Evolutionary conservation across 371 early-diverging fungal genomes (phyloP).

Genomic region (Mucor mucedo): DNA sequence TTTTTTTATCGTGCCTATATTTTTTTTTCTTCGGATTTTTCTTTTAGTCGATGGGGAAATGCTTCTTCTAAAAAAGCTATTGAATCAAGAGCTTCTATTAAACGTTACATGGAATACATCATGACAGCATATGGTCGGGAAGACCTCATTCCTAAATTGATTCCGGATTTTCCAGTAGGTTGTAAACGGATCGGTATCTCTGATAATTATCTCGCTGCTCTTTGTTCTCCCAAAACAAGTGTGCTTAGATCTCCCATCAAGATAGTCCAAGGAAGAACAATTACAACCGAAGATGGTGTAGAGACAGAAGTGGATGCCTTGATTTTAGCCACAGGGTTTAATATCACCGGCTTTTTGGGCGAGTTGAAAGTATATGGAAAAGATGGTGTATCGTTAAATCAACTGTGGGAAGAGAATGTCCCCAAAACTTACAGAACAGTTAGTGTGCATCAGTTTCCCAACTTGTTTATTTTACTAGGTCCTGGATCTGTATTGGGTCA

Average conservation of each 20-base stretch:
- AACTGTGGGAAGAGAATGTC: slow-evolving; percentile 21
- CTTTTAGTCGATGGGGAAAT: slow-evolving; percentile 2
- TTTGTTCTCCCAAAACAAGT: slow-evolving; percentile 50
- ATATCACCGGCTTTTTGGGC: slow-evolving; percentile 43
- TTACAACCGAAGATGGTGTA: slow-evolving; percentile 45
- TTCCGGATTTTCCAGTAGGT: slow-evolving; percentile 55
- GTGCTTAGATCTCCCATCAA: slow-evolving; percentile 49
- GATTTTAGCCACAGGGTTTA: slow-evolving; percentile 68
- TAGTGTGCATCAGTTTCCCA: slow-evolving; percentile 42
- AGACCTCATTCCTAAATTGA: slow-evolving; percentile 42
- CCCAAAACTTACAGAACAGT: slow-evolving; percentile 37
- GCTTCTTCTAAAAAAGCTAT: slow-evolving; percentile 9
- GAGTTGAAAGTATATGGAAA: slow-evolving; percentile 34
- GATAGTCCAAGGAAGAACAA: slow-evolving; percentile 44
- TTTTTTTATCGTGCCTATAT: slow-evolving; percentile 28
- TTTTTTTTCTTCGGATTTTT: slow-evolving; percentile 1
- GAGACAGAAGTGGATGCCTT: slow-evolving; percentile 54
- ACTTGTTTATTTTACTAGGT: slow-evolving; percentile 49
- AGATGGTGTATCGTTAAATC: slow-evolving; percentile 18
- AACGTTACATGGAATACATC: slow-evolving; percentile 20
- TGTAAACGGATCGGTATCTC: slow-evolving; percentile 65
- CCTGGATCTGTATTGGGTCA: slow-evolving; percentile 48
- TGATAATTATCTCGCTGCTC: slow-evolving; percentile 52
- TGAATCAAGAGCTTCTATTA: neutral
- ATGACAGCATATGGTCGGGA: slow-evolving; percentile 26